A percentile compares a stretch with the other conserved stretches of the same genome.
phyloP scores from a whole-genome alignment of 352 stramenopile genomes.

The Globisporangium lucens region DNA sequence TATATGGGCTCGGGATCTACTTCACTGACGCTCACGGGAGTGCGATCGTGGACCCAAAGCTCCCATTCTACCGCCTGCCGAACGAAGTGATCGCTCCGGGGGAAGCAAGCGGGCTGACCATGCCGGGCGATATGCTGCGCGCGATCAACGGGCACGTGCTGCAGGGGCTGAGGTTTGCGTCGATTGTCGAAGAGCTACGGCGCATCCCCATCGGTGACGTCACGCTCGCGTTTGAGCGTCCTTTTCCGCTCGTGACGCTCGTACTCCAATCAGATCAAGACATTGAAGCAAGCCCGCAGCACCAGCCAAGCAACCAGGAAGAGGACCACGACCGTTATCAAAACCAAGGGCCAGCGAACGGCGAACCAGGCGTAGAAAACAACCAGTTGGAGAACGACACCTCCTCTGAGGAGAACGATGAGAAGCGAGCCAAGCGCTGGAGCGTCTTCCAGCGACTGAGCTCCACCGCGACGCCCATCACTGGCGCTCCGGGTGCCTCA shows the following conservation, averaged over 20 bases:
- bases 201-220: conserved; percentile 34
- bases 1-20: conserved; percentile 75
- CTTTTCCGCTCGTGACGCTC: neutral
- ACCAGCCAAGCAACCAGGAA: neutral
- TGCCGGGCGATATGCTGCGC: conserved; percentile 43
- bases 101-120: conserved; percentile 51
- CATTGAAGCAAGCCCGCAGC: neutral
- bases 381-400: conserved; percentile 2
- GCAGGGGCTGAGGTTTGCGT: conserved; percentile 29
- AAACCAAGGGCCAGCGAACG: neutral
- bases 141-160: conserved; percentile 43
- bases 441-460: conserved; percentile 39
- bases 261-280: neutral
- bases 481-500: neutral
- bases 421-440: conserved; percentile 31
- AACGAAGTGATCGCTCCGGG: conserved; percentile 45
- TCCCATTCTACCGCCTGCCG: conserved; percentile 70
- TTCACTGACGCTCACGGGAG: conserved; percentile 37
- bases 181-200: conserved; percentile 64
- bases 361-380: conserved; percentile 11
- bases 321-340: conserved; percentile 3
- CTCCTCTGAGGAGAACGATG: neutral
- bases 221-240: conserved; percentile 42
- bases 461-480: conserved; percentile 20
- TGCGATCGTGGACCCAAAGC: conserved; percentile 51